Percentiles rank a stretch among this genome's conserved stretches.
Conservation (phyloP, 83 land plant species). For the Picea abies region DNA sequence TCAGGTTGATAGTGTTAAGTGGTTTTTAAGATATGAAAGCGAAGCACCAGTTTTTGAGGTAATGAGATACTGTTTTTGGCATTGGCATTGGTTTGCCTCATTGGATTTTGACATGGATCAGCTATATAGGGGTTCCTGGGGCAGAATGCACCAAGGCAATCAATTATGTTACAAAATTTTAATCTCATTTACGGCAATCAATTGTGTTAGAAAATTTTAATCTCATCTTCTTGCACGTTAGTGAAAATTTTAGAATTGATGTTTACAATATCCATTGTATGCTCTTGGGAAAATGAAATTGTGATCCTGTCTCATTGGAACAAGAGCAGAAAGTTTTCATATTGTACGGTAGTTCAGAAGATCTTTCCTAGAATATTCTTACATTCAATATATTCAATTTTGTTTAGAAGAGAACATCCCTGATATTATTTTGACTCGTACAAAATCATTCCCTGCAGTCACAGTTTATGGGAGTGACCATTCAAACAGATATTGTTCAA, state of each 20-base stretch:
- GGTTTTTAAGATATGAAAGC: too few relatives aligned
- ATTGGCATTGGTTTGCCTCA: too few relatives aligned
- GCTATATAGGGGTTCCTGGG: conserved; percentile 6
- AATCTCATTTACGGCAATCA: conserved; percentile 12
- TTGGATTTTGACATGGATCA: neutral
- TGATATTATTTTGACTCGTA: neutral
- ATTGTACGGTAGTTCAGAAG: neutral
- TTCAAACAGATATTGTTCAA: neutral
- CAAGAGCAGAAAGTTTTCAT: neutral
- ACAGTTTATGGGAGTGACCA: neutral
- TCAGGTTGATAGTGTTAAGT: too few relatives aligned
- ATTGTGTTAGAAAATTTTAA: conserved; percentile 5
- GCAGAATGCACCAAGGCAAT: conserved; percentile 19
- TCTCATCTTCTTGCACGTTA: neutral
- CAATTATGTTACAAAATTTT: conserved; percentile 4
- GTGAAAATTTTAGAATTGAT: neutral
- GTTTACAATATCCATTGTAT: neutral
- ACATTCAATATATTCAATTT: conserved; percentile 14
- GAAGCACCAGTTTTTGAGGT: too few relatives aligned
- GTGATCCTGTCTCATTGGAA: neutral
- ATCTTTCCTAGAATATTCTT: conserved; percentile 8
- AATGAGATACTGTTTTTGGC: too few relatives aligned
- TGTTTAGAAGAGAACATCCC: conserved; percentile 5
- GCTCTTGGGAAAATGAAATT: neutral
- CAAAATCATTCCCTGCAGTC: neutral